These are phyloP conservation scores for Decorospora gaudefroyi DNA, from an alignment of 2,329 filamentous ascomycete species.

Conservation along the genomic window DNA sequence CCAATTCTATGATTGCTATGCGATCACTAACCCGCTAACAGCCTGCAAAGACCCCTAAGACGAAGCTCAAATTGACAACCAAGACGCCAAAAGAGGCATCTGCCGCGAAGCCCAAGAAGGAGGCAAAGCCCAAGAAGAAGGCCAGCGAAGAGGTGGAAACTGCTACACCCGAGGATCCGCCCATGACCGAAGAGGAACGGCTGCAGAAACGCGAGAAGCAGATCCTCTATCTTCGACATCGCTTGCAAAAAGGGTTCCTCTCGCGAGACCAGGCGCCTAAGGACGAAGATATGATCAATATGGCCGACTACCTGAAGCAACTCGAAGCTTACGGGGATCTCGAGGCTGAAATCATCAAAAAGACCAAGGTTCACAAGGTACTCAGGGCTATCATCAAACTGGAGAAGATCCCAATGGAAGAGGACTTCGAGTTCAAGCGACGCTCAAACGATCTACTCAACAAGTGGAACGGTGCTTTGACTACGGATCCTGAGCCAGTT, in stretches of 20 bases:
- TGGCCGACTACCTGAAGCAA: slow-evolving; percentile 77
- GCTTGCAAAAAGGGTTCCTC: slow-evolving; percentile 91
- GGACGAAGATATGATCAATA: slow-evolving; percentile 77
- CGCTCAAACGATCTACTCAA: slow-evolving; percentile 79
- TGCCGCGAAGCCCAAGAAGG: slow-evolving; percentile 63
- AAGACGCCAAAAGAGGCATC: slow-evolving; percentile 48
- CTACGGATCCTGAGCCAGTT: slow-evolving; percentile 33
- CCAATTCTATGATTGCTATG: neutral
- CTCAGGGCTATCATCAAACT: slow-evolving; percentile 93
- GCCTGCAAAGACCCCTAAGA: slow-evolving; percentile 58
- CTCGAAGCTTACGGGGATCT: slow-evolving; percentile 81
- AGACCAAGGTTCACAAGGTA: slow-evolving; percentile 98
- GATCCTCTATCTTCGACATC: slow-evolving; percentile 91
- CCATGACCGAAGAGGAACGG: slow-evolving; percentile 59
- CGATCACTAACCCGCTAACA: slow-evolving; percentile 38
- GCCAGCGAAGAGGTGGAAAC: slow-evolving; percentile 61
- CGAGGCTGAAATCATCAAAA: slow-evolving; percentile 84
- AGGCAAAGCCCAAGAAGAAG: slow-evolving; percentile 60
- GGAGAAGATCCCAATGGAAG: slow-evolving; percentile 74
- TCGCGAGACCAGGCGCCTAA: slow-evolving; percentile 83
- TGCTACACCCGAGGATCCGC: slow-evolving; percentile 56
- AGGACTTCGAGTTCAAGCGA: slow-evolving; percentile 85
- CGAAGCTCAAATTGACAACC: slow-evolving; percentile 55
- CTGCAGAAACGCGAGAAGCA: slow-evolving; percentile 64
- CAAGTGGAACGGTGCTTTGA: slow-evolving; percentile 83